Evolutionary conservation across 805 yeast genomes (phyloP), one percentile per base, ranked within the genome.

Genomic region (Candida qinlingensis): DNA sequence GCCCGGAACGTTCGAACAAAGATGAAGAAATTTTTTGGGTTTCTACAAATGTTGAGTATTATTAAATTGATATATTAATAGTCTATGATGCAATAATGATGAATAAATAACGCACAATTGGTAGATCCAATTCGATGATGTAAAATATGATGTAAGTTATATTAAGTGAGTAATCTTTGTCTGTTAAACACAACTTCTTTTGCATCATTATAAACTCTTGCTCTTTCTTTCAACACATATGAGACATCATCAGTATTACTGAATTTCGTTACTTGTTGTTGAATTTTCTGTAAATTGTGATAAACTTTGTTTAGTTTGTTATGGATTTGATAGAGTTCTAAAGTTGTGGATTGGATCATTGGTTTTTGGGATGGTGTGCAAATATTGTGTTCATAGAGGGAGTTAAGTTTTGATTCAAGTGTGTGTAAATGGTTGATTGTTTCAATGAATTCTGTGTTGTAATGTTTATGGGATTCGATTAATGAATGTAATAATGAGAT

Each of bases 191-290:
- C 52, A 7, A 59, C 37, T 12, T 60, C 61, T 44, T 54, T 60
- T 3, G 64, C 64, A 41, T 55, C 57, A 41, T 59, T 60, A 37
- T 60, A 60, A 7, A 60, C 52, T 44, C 60, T 58, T 25, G 64
- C 61, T 29, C 64, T 53, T 41, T 60, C 64, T 37, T 60, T 60
- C n/a, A 60, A 47, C 4, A 60, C 61, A 34, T 58, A 60, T 4
- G 59, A 48, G 12, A 60, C 55, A 39, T 60, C 64, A 30, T 60
- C 62, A 26, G 51, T 49, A 19, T 39, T 39, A 3, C 52, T 42
- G 5, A 59, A 49, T 34, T 30, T 31, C 1, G 19, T 12, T 6
- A 60, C 45, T 40, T 51, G 52, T n/a, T 37, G 25, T 12, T 47
- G 47, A 3, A 60, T 48, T 9, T 42, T 33, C 5, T 49, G 44